These are phyloP conservation scores for Massariosphaeria phaeospora DNA, from an alignment of 495 filamentous ascomycete genomes.

Conservation along the genomic window DNA sequence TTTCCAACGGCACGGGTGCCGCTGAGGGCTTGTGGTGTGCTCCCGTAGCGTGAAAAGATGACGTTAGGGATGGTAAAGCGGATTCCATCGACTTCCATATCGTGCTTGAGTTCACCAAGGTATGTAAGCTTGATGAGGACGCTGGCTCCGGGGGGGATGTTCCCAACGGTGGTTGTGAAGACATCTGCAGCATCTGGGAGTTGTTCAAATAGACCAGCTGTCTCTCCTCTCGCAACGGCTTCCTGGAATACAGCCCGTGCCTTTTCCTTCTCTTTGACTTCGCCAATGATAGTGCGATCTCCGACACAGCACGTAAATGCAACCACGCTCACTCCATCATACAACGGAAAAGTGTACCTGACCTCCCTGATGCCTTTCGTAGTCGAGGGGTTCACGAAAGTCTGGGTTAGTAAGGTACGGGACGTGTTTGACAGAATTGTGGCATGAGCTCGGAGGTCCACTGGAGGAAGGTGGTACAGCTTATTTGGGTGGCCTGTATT, in stretches of 20 bases:
- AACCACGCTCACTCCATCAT: conserved; percentile 61
- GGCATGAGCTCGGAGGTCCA: conserved; percentile 49
- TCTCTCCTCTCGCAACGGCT: conserved; percentile 53
- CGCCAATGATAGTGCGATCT: conserved; percentile 48
- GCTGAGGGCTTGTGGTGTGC: conserved; percentile 36
- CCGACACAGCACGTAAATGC: conserved; percentile 55
- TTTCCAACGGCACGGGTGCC: conserved; percentile 19
- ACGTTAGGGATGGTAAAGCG: conserved; percentile 60
- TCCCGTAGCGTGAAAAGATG: conserved; percentile 61
- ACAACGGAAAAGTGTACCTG: conserved; percentile 63
- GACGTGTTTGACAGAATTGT: conserved; percentile 53
- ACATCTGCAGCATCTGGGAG: conserved; percentile 54
- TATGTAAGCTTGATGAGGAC: conserved; percentile 59
- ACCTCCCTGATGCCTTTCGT: conserved; percentile 47
- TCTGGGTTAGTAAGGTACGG: conserved; percentile 57
- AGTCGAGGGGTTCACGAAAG: conserved; percentile 51
- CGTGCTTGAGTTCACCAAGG: conserved; percentile 63
- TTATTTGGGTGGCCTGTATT: background rate
- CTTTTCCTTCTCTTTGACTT: conserved; percentile 57
- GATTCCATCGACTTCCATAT: conserved; percentile 56
- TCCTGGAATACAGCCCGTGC: conserved; percentile 52
- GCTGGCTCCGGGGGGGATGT: conserved; percentile 51
- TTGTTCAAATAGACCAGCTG: conserved; percentile 60
- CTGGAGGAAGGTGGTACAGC: conserved; percentile 52
- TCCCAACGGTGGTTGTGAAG: conserved; percentile 60